Conservation (phyloP, 2,329 filamentous ascomycete species). For the Fusarium sambucinum region DNA sequence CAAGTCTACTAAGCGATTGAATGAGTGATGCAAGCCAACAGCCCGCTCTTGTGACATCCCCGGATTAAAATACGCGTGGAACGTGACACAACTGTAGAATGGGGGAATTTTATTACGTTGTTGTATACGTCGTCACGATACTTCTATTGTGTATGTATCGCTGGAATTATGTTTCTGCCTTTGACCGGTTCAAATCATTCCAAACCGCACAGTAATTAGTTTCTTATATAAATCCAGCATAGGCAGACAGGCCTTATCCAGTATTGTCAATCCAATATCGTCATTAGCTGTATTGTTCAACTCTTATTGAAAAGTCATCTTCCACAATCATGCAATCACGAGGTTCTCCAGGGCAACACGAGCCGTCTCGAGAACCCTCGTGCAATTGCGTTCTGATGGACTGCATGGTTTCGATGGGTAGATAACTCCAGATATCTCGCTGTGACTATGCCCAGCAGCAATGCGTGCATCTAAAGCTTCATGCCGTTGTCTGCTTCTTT, state of each 20-base stretch:
- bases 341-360: constrained; percentile 66
- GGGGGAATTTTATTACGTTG: not conserved
- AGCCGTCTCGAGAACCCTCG: constrained; percentile 66
- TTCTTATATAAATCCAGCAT: not conserved
- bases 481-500: constrained; percentile 62
- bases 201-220: not conserved
- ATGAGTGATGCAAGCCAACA: not conserved
- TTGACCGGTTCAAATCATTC: no score
- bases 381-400: constrained; percentile 58
- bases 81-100: no score
- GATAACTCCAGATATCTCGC: constrained; percentile 45
- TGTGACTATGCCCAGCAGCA: constrained; percentile 53
- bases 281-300: not conserved
- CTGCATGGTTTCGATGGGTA: constrained; percentile 46
- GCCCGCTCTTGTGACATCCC: not conserved
- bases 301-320: not conserved
- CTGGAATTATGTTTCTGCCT: not conserved
- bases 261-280: not conserved
- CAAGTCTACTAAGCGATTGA: not conserved
- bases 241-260: not conserved
- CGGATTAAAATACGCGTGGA: not conserved
- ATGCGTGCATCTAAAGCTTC: constrained; percentile 61
- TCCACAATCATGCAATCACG: constrained; percentile 60
- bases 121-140: not conserved
- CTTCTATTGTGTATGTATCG: not conserved